These are phyloP conservation scores for Castanospermum australe DNA, from an alignment of 306 rosid species.

Conservation along the genomic window DNA sequence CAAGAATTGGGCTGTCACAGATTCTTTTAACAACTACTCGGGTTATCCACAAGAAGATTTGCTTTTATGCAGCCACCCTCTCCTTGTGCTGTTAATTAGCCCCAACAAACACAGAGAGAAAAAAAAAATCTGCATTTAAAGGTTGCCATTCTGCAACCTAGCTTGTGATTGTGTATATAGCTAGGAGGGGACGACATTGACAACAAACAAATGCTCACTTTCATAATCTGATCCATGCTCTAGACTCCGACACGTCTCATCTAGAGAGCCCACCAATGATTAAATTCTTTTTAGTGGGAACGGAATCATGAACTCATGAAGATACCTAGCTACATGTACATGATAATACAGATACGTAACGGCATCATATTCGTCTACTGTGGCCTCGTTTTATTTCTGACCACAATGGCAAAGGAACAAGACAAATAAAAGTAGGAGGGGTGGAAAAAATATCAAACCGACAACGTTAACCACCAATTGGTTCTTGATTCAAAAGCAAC, in stretches of 20 bases:
- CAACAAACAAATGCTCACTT: not conserved
- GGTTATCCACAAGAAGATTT: too few relatives aligned
- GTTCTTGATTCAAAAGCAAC: conserved; percentile 55
- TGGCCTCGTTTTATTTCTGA: conserved; percentile 5
- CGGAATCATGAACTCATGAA: conserved; percentile 30
- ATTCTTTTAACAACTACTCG: not conserved
- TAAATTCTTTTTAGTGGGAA: conserved; percentile 34
- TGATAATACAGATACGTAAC: too few relatives aligned
- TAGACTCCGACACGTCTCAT: conserved; percentile 32
- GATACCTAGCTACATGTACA: conserved; percentile 39
- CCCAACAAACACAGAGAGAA: not conserved
- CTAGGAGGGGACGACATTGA: not conserved
- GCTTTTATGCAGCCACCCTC: too few relatives aligned
- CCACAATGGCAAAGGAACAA: conserved; percentile 10
- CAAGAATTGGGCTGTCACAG: not conserved
- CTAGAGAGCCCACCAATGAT: conserved; percentile 26
- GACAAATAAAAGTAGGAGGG: not conserved
- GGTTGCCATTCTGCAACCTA: not conserved
- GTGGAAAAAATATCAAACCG: conserved; percentile 38
- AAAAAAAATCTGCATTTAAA: not conserved
- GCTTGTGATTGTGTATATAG: not conserved
- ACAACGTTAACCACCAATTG: conserved; percentile 46
- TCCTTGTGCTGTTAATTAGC: not conserved
- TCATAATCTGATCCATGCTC: conserved; percentile 20
- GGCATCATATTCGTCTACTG: conserved; percentile 28